Conservation (phyloP, 805 yeast species). For the Blastobotrys chiropterorum region DNA sequence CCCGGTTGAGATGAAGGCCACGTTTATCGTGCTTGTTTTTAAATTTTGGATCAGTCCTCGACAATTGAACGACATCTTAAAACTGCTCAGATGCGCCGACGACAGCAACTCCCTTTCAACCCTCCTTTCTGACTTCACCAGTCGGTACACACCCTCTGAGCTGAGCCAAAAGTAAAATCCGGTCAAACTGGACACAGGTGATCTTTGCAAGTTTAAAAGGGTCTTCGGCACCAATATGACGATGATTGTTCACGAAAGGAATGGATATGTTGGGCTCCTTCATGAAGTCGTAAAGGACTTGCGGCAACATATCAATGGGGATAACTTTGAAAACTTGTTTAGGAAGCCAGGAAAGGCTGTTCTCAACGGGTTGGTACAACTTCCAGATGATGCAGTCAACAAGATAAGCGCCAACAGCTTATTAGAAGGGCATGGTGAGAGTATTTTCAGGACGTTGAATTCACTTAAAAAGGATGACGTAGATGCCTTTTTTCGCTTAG, state of each 20-base stretch:
- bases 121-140: not conserved
- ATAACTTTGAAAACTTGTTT: not conserved
- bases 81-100: not conserved
- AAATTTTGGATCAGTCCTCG: not conserved
- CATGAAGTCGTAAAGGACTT: not conserved
- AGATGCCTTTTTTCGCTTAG: not conserved
- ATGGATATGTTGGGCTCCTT: not conserved
- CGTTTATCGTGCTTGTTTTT: not conserved
- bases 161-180: not conserved
- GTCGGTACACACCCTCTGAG: not conserved
- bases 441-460: not conserved
- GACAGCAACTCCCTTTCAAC: not conserved
- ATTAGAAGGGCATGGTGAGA: not conserved
- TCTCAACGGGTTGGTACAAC: not conserved
- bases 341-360: not conserved
- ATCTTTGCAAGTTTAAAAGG: not conserved
- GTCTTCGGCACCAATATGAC: not conserved
- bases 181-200: not conserved
- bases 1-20: not conserved
- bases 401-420: not conserved
- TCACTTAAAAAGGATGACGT: not conserved
- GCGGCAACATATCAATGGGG: not conserved
- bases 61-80: not conserved
- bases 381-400: not conserved
- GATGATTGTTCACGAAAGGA: not conserved